Evolutionary conservation across 2,329 filamentous ascomycete species (phyloP).

Genomic region (Immersiporthe knoxdaviesiana): DNA sequence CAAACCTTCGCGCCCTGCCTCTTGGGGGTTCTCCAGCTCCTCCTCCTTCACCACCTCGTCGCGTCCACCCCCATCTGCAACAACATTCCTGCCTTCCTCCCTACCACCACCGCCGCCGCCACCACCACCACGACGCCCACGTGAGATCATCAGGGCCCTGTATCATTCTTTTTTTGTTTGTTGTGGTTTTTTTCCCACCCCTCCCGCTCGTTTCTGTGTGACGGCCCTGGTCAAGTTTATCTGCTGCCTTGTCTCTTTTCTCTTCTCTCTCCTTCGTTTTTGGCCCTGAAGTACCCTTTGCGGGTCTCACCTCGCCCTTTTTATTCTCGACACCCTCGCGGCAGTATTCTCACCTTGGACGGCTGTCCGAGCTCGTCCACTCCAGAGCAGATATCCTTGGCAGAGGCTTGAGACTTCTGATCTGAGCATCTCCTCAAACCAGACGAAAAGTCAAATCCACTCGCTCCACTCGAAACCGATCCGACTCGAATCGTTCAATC

Average conservation of each 20-base stretch:
- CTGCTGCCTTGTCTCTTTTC: not conserved
- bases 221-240: not conserved
- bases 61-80: not conserved
- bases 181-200: not conserved
- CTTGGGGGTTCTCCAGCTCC: slow-evolving; percentile 5
- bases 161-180: not conserved
- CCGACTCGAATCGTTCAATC: slow-evolving; percentile 1
- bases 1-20: not conserved
- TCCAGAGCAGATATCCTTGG: not conserved
- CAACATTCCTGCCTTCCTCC: slow-evolving; percentile 6
- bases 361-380: not conserved
- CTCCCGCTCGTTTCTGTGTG: slow-evolving; percentile 1
- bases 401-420: not conserved
- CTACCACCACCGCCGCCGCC: slow-evolving; percentile 3
- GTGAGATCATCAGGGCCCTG: slow-evolving; percentile 8
- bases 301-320: not conserved
- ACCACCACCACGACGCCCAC: not conserved
- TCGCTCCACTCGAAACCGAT: slow-evolving; percentile 19
- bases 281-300: not conserved
- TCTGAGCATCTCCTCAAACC: not conserved
- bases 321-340: not conserved
- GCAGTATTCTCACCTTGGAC: not conserved
- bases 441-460: slow-evolving; percentile 16
- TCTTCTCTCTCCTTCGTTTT: not conserved
- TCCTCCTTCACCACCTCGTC: slow-evolving; percentile 1